These are phyloP conservation scores for Wickerhamomyces ciferrii DNA, from an alignment of 805 yeast species.

Conservation along the genomic window DNA sequence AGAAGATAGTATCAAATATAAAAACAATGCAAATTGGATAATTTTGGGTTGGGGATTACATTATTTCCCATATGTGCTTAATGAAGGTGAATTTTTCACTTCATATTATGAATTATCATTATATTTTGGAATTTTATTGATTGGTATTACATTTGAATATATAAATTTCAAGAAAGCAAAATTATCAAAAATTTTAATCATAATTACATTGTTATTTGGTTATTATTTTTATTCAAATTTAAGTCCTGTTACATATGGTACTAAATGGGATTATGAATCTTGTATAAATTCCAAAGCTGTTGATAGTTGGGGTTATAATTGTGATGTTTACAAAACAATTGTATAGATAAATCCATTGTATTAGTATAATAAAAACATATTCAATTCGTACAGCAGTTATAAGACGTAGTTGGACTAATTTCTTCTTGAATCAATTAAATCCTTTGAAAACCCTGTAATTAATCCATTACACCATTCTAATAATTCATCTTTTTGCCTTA, in stretches of 20 bases:
- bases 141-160: slow-evolving; percentile 40
- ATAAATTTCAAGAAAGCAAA: slow-evolving; percentile 24
- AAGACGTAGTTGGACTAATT: not conserved
- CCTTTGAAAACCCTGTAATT: slow-evolving; percentile 43
- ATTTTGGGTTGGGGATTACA: slow-evolving; percentile 54
- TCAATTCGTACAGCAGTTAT: not conserved
- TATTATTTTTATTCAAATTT: slow-evolving; percentile 21
- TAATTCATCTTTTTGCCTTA: slow-evolving; percentile 59
- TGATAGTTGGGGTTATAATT: slow-evolving; percentile 38
- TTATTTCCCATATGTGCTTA: slow-evolving; percentile 46
- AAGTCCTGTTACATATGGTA: slow-evolving; percentile 44
- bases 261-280: slow-evolving; percentile 34
- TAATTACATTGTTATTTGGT: slow-evolving; percentile 11
- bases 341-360: not conserved
- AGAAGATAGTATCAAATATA: slow-evolving; percentile 7
- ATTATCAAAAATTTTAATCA: slow-evolving; percentile 24
- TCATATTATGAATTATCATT: slow-evolving; percentile 47
- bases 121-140: slow-evolving; percentile 40
- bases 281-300: slow-evolving; percentile 34
- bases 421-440: slow-evolving; percentile 29
- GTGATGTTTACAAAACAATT: slow-evolving; percentile 22
- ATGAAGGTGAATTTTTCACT: slow-evolving; percentile 28
- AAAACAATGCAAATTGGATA: slow-evolving; percentile 20
- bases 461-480: slow-evolving; percentile 58
- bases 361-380: too few species aligned